phyloP scores from a whole-genome alignment of 495 filamentous ascomycete genomes.

The Neurospora sp. region DNA sequence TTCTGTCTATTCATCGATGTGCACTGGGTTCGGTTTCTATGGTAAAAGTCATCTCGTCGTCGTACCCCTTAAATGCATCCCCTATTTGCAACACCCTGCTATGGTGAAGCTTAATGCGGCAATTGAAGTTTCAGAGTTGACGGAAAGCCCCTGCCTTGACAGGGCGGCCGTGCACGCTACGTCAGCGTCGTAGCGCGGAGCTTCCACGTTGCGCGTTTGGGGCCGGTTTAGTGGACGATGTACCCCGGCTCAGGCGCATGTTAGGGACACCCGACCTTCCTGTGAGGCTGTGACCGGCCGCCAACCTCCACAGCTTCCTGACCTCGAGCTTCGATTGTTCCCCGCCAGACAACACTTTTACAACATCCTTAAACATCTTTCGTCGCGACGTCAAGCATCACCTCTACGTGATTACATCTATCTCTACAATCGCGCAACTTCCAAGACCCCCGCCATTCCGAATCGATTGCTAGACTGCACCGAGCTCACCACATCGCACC shows the following conservation, averaged over 20 bases:
- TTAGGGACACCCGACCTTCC: not conserved
- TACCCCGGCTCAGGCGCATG: not conserved
- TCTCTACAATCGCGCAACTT: not conserved
- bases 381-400: not conserved
- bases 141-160: not conserved
- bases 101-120: not conserved
- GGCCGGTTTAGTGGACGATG: not conserved
- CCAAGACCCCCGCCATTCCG: too few species aligned
- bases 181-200: not conserved
- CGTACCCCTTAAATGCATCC: not conserved
- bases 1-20: not conserved
- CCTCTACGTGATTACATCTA: not conserved
- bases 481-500: not conserved
- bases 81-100: conserved; percentile 1
- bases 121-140: conserved; percentile 2
- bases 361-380: not conserved
- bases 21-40: not conserved
- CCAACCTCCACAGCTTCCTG: not conserved
- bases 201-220: not conserved
- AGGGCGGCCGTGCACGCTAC: not conserved
- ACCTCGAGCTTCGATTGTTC: not conserved
- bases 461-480: not conserved
- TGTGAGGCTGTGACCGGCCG: not conserved
- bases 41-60: not conserved
- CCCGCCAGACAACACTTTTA: not conserved